A percentile compares a stretch with the other conserved stretches of the same genome.
Conservation (phyloP, 2,329 filamentous ascomycete genomes). For the Talaromyces sp. region DNA sequence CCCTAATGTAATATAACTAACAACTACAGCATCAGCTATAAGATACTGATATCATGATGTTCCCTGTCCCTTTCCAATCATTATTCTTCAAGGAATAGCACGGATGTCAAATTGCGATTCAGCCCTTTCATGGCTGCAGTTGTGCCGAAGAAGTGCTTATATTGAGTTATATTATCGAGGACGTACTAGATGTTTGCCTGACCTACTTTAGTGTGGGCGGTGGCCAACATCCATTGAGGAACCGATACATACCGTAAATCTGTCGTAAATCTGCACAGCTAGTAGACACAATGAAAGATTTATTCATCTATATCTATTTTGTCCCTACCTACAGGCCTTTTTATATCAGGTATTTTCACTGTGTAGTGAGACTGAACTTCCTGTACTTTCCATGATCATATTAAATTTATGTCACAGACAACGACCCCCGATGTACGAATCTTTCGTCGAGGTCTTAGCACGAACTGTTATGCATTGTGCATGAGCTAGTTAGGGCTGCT, state of each 20-base stretch:
- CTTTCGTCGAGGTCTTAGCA: not conserved
- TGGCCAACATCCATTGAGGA: constrained; percentile 47
- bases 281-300: not conserved
- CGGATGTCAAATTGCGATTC: constrained; percentile 99
- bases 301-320: too few relatives aligned
- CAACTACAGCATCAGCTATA: constrained; percentile 15
- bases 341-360: too few relatives aligned
- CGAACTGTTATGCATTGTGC: not conserved
- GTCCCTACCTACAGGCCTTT: too few relatives aligned
- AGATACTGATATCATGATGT: constrained; percentile 21
- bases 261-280: not conserved
- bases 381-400: too few relatives aligned
- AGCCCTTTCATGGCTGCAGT: constrained; percentile 75
- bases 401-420: too few relatives aligned
- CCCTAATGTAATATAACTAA: constrained; percentile 32
- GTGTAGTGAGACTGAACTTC: too few relatives aligned
- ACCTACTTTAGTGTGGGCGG: constrained; percentile 25
- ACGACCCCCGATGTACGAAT: not conserved
- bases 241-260: constrained; percentile 35
- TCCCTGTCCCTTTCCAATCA: not conserved
- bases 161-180: constrained; percentile 47
- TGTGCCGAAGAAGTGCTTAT: constrained; percentile 99
- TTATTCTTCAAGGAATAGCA: constrained; percentile 56
- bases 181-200: constrained; percentile 46
- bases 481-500: not conserved